Evolutionary conservation across 176 grass and related monocot species (phyloP).

Genomic region (Canna indica): DNA sequence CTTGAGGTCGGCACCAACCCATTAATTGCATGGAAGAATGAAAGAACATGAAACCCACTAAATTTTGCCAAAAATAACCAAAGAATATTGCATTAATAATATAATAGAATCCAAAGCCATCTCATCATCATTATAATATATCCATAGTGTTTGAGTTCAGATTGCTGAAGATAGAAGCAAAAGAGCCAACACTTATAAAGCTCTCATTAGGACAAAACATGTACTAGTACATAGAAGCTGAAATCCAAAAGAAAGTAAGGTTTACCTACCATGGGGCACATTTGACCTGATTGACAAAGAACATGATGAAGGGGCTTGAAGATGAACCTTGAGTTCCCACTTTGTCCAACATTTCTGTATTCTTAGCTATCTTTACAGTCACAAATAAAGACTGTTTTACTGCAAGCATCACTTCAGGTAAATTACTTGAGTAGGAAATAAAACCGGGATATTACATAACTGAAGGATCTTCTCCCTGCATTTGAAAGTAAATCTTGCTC

Average conservation of each 20-base stretch:
- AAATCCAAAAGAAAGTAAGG: background rate
- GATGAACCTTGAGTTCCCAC: background rate
- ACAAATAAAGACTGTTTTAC: background rate
- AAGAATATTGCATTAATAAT: background rate
- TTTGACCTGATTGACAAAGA: background rate
- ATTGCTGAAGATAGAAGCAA: too few relatives aligned
- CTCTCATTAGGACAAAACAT: too few relatives aligned
- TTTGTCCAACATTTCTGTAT: background rate
- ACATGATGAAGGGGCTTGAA: background rate
- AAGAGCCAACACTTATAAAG: too few relatives aligned
- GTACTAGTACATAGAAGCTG: background rate
- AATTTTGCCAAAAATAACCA: background rate
- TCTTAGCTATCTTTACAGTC: background rate
- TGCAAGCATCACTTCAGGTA: background rate
- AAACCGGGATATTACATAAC: too few relatives aligned
- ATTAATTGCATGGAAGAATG: background rate
- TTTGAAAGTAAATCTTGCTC: too few relatives aligned
- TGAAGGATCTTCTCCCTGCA: background rate
- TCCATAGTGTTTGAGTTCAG: too few relatives aligned
- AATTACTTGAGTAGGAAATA: background rate
- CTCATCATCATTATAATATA: too few relatives aligned
- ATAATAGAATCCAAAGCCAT: too few relatives aligned
- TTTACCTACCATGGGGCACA: too few relatives aligned
- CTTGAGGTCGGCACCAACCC: background rate
- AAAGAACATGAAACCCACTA: background rate